phyloP scores from a whole-genome alignment of 169 alveolate genomes.

The Perkinsus marinus region DNA sequence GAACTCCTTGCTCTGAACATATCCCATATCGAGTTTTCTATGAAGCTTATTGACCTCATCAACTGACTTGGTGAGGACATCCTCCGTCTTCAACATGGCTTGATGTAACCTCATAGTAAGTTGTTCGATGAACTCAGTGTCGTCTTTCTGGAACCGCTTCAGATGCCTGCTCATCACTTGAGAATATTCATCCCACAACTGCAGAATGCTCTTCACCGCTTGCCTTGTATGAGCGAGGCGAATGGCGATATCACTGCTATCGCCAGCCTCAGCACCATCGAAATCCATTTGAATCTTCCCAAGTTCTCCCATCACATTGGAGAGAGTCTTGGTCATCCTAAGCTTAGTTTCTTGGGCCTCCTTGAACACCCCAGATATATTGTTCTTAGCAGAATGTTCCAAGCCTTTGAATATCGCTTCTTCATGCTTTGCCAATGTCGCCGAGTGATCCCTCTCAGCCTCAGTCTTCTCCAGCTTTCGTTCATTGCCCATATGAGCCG shows the following conservation, averaged over 20 bases:
- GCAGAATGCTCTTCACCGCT: not conserved
- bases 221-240: not conserved
- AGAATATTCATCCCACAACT: not conserved
- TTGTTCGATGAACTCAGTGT: not conserved
- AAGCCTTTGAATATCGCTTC: not conserved
- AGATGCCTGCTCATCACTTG: not conserved
- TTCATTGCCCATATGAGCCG: not conserved
- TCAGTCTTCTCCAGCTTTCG: not conserved
- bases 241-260: not conserved
- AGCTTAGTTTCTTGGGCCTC: not conserved
- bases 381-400: not conserved
- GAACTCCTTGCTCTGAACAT: not conserved
- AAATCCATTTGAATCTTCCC: not conserved
- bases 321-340: not conserved
- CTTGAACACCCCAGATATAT: not conserved
- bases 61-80: not conserved
- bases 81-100: not conserved
- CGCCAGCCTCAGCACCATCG: not conserved
- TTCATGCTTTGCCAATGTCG: not conserved
- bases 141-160: not conserved
- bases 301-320: not conserved
- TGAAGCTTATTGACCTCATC: not conserved
- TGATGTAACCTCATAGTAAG: not conserved
- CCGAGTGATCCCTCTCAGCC: not conserved
- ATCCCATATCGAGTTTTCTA: not conserved